phyloP scores from a whole-genome alignment of 148 eudicot species.

The Bassia scoparia region DNA sequence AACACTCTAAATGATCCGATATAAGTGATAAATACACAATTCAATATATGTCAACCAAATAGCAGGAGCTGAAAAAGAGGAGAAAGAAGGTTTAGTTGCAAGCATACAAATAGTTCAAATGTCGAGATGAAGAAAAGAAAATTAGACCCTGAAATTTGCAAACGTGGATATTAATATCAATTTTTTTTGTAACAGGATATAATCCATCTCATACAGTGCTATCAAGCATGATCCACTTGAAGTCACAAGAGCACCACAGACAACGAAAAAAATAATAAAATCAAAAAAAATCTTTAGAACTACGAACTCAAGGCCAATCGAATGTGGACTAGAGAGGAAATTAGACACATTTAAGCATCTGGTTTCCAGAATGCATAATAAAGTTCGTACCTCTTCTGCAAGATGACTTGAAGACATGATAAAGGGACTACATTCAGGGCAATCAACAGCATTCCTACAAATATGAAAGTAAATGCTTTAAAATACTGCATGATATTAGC shows the following conservation, averaged over 20 bases:
- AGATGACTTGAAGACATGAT: constrained; percentile 72
- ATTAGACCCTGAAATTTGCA: not conserved
- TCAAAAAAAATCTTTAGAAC: too few species aligned
- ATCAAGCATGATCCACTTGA: too few species aligned
- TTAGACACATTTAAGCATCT: not conserved
- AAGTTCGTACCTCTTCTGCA: constrained; percentile 75
- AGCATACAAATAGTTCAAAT: not conserved
- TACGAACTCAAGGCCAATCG: not conserved
- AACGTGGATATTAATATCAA: too few species aligned
- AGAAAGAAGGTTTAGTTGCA: not conserved
- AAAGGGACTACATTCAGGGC: constrained; percentile 99
- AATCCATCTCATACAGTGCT: too few species aligned
- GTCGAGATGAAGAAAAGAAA: not conserved
- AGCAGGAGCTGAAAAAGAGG: not conserved
- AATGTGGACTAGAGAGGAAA: not conserved
- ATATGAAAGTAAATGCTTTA: constrained; percentile 1
- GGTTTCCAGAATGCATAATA: not conserved
- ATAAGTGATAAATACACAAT: not conserved
- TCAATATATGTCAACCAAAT: too few species aligned
- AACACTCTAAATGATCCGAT: not conserved
- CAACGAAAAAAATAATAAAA: too few species aligned
- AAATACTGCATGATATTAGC: not conserved
- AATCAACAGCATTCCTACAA: constrained; percentile 97
- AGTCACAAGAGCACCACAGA: too few species aligned
- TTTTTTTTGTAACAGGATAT: too few species aligned